Evolutionary conservation across 805 yeast species (phyloP).

Genomic region (Teunomyces aglyptinius): DNA sequence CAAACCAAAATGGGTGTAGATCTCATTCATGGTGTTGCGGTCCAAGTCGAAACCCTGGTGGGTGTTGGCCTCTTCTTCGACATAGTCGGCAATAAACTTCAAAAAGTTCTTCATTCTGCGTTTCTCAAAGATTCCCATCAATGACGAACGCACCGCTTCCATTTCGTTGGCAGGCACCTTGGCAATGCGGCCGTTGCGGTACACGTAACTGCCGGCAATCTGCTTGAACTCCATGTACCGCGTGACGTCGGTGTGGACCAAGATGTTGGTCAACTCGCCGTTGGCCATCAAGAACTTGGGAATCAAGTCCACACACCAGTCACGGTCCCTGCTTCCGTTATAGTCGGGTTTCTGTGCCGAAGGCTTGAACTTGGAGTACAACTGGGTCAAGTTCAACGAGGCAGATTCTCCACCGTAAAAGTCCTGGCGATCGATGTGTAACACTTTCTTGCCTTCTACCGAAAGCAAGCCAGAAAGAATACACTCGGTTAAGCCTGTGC

Average conservation of each 20-base stretch:
- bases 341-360: conserved; percentile 61
- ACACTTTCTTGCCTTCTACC: conserved; percentile 96
- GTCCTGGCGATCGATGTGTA: conserved; percentile 94
- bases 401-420: conserved; percentile 96
- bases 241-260: conserved; percentile 94
- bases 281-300: conserved; percentile 97
- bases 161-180: conserved; percentile 91
- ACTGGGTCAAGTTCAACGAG: conserved; percentile 67
- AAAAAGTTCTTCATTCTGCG: conserved; percentile 90
- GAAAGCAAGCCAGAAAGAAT: conserved; percentile 89
- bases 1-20: conserved; percentile 83
- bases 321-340: conserved; percentile 85
- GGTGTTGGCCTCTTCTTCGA: conserved; percentile 74
- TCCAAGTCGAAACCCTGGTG: conserved; percentile 87
- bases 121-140: conserved; percentile 96
- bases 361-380: conserved; percentile 84
- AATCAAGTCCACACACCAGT: conserved; percentile 96
- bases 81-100: conserved; percentile 80
- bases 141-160: conserved; percentile 87
- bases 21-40: conserved; percentile 85
- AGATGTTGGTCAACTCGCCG: conserved; percentile 93
- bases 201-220: conserved; percentile 93
- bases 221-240: conserved; percentile 95
- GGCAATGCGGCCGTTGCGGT: conserved; percentile 84
- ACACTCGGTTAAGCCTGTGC: conserved; percentile 96